These are phyloP conservation scores for Saccharomycopsis sp. DNA, from an alignment of 805 yeast species.

Conservation along the genomic window DNA sequence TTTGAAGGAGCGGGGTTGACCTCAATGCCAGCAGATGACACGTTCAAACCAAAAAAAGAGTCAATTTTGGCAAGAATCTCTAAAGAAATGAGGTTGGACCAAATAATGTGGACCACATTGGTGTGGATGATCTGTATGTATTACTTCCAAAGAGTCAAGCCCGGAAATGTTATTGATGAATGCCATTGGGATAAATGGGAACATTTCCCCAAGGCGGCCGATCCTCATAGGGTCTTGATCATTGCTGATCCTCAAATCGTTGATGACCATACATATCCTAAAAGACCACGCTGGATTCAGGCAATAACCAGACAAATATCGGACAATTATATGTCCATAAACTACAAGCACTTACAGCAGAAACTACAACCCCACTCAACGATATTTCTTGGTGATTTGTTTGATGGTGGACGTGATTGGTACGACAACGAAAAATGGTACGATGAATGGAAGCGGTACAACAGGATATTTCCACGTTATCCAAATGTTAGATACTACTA, in stretches of 20 bases:
- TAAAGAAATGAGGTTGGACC: neutral
- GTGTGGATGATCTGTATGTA: constrained; percentile 40
- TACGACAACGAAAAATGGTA: constrained; percentile 54
- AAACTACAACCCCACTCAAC: constrained; percentile 64
- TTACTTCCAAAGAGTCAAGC: constrained; percentile 46
- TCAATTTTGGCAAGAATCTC: too few relatives aligned
- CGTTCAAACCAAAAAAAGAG: constrained; percentile 3
- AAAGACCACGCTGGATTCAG: constrained; percentile 42
- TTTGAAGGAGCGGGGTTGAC: neutral
- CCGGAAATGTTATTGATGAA: constrained; percentile 33
- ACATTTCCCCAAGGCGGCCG: constrained; percentile 1
- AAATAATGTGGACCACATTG: constrained; percentile 23
- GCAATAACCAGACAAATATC: constrained; percentile 50
- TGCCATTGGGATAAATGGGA: constrained; percentile 31
- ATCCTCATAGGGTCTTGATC: constrained; percentile 42
- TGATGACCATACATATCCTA: constrained; percentile 82
- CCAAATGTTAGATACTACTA: constrained; percentile 35
- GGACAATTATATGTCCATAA: constrained; percentile 74
- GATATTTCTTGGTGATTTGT: constrained; percentile 80
- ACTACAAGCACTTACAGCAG: constrained; percentile 52
- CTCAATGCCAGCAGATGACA: neutral
- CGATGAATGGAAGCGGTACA: constrained; percentile 61
- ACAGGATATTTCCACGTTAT: constrained; percentile 51
- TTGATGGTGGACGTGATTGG: constrained; percentile 95
- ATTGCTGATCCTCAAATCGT: constrained; percentile 94